Base-by-base conservation (phyloP, 1,284 basidiomycete genomes). In the Sparassis latifolia region DNA sequence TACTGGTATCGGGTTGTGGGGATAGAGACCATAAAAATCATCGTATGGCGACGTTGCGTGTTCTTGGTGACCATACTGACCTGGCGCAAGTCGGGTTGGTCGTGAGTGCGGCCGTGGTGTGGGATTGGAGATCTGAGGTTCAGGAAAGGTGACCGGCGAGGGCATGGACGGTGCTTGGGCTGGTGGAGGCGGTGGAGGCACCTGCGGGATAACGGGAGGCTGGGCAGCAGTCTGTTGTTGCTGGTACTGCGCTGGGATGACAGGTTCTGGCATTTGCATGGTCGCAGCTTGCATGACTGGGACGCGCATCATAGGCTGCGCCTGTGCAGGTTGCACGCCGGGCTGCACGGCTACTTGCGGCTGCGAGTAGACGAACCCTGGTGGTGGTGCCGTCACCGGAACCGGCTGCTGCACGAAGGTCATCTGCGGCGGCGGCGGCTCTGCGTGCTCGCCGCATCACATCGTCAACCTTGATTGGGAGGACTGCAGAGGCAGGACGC, bases 1-100 rank as follows among this genome's bases (percentile, higher is more conserved):
- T 28, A 43, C 47, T 2, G 60, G 60, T 5, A 62, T 50, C n/a
- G 60, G 60, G 45, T 62, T 62, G 29, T 51, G 47, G 44, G n/a
- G 51, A 47, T 7, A 20, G 20, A 20, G 20, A 20, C 20, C 20
- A 20, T 20, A 20, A 20, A 20, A 20, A 54, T 54, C 28, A 47
- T 44, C 3, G 50, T 53, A 27, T 31, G 30, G 35, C 35, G 30
- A 20, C 4, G 42, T 33, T 4, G 46, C 32, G 1, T 33, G 30
- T 12, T 43, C 44, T 28, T 47, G 44, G 9, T 55, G 56, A 3
- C 58, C 60, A 45, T 61, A 61, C 50, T 58, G 60, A 1, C 60
- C 58, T 7, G 58, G 60, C 0, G 49, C 53, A 5, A 58, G 52
- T 3, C 30, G 49, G 3, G 51, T 52, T 5, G 54, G 55, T 43